Evolutionary conservation across 2,329 filamentous ascomycete genomes (phyloP).

Genomic region (Alternaria novae-zelandiae): DNA sequence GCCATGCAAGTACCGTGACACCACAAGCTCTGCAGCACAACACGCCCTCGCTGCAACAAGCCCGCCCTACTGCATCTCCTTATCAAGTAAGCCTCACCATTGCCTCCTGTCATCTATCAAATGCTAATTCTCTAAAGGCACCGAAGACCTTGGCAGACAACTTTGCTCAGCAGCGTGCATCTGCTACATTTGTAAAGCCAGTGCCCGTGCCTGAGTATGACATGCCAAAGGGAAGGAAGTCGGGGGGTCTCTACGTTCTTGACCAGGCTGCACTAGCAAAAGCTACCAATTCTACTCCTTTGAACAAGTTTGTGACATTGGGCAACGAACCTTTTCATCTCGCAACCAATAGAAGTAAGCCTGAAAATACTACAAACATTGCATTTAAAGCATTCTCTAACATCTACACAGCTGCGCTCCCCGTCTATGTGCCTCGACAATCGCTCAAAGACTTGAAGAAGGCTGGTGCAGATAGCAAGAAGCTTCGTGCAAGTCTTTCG

Average conservation of each 20-base stretch:
- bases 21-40: conserved; percentile 42
- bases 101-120: not conserved
- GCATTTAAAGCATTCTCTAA: conserved; percentile 23
- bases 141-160: conserved; percentile 36
- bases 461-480: conserved; percentile 51
- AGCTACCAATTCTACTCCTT: conserved; percentile 52
- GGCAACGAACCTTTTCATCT: conserved; percentile 52
- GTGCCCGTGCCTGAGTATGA: conserved; percentile 40
- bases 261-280: conserved; percentile 50
- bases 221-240: conserved; percentile 43
- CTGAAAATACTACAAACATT: not conserved
- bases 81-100: conserved; percentile 37
- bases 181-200: conserved; percentile 24
- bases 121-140: conserved; percentile 30
- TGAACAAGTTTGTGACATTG: conserved; percentile 54
- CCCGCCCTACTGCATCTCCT: conserved; percentile 27
- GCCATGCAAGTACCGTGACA: conserved; percentile 34
- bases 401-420: conserved; percentile 45
- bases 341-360: conserved; percentile 54
- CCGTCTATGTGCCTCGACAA: conserved; percentile 51
- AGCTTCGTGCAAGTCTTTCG: conserved; percentile 43
- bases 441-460: conserved; percentile 56
- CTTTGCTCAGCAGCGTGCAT: conserved; percentile 30
- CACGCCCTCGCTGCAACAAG: conserved; percentile 20
- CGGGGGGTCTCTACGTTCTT: conserved; percentile 52